Evolutionary conservation across 2,329 filamentous ascomycete species (phyloP).

Genomic region (Talaromyces sp.): DNA sequence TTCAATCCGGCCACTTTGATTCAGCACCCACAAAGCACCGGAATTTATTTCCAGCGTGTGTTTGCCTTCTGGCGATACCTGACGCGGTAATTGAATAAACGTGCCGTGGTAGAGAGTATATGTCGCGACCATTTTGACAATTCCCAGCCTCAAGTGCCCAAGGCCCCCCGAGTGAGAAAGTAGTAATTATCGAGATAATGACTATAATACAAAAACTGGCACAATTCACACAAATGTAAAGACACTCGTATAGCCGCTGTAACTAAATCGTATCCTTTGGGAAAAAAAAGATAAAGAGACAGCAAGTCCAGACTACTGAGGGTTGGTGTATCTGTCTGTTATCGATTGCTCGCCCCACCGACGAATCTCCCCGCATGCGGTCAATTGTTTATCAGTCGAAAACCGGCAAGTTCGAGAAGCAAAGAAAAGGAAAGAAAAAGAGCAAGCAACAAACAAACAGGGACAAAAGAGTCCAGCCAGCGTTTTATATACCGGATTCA

Average conservation of each 20-base stretch:
- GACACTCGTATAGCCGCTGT: background rate
- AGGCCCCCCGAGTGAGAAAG: too few species aligned
- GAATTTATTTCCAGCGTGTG: constrained; percentile 51
- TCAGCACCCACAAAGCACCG: constrained; percentile 38
- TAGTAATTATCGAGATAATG: background rate
- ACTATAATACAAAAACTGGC: background rate
- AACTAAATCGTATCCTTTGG: background rate
- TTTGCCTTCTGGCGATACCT: constrained; percentile 38
- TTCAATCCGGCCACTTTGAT: constrained; percentile 28
- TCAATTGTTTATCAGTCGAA: background rate
- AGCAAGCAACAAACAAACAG: background rate
- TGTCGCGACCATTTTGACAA: constrained; percentile 9
- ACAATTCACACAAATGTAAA: background rate
- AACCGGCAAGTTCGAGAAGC: background rate
- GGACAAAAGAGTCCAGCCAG: background rate
- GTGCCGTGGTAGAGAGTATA: constrained; percentile 54
- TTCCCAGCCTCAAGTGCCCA: too few species aligned
- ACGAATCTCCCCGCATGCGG: background rate
- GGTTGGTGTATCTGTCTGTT: background rate
- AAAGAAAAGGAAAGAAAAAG: background rate
- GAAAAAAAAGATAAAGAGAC: background rate
- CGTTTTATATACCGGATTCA: background rate
- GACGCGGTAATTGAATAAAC: constrained; percentile 55
- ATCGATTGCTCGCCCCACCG: background rate
- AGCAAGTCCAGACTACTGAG: too few species aligned